Base-by-base conservation (phyloP, 768 basidiomycete genomes). In the Psilocybe cubensis region DNA sequence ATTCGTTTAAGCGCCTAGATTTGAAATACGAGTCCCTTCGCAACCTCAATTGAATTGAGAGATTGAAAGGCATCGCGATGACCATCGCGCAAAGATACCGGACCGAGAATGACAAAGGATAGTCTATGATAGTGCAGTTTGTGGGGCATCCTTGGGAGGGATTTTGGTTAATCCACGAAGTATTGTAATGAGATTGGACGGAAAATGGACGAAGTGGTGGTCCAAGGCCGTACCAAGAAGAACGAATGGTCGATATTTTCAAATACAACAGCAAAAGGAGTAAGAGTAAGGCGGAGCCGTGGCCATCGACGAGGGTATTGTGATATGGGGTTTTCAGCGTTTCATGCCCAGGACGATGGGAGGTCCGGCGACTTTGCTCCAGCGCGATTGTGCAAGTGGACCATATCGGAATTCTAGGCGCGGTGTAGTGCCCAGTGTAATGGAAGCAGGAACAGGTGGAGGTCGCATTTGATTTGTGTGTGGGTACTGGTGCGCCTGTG, bases 291-390 rank as follows among this genome's bases (percentile, higher is more conserved):
- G n/a, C n/a, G 21, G 17, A 17, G 23, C 1, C 9, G 28, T 18
- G 24, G 27, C 7, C 7, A 44, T 23, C 18, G 42, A 44, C 23
- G 20, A 11, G 23, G 20, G 20, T 44, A n/a, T n/a, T n/a, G 18
- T 44, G 42, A 7, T 10, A 6, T 38, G 2, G 46, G 18, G 18
- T 4, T 25, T 48, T 82, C 76, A 91, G 65, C 89, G 80, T 61
- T 84, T 80, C 83, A 92, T 83, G 31, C 91, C 91, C 29, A 80
- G 79, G 51, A 89, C 72, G 18, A 76, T 65, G 29, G 72, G 49
- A 1, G 91, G 91, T 5, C 91, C 91, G 17, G 83, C 76, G 31
- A 88, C 91, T 71, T 85, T 91, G 72, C 91, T 92, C 85, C 84
- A 89, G 5, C 70, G 83, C 33, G 89, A 86, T 18, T 71, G 59